Evolutionary conservation across 257 asterid genomes (phyloP).

Genomic region (Solanum commersonii): DNA sequence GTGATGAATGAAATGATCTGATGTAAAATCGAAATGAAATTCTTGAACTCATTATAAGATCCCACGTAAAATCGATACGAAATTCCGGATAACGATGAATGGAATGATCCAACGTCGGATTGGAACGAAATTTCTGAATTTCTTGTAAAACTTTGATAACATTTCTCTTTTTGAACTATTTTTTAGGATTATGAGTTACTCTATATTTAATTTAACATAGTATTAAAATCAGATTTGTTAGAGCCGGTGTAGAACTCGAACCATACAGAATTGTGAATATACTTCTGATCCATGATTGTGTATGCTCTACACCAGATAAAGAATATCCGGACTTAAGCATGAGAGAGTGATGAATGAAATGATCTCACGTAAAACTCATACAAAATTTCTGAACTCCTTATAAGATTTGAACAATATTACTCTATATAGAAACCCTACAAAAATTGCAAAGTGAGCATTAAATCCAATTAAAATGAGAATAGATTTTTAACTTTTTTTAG

Average conservation of each 20-base stretch:
- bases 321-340: too few species aligned
- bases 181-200: neutral
- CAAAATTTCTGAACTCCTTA: too few species aligned
- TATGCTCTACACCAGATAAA: too few species aligned
- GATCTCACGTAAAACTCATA: too few species aligned
- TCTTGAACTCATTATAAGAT: neutral
- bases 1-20: neutral
- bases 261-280: too few species aligned
- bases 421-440: neutral
- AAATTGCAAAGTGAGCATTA: neutral
- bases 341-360: neutral
- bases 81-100: neutral
- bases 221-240: too few species aligned
- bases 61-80: neutral
- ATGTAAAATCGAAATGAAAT: neutral
- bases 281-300: neutral
- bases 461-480: neutral
- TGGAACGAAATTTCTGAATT: neutral
- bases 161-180: too few species aligned
- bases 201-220: neutral
- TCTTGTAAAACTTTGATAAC: neutral
- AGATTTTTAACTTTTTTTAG: neutral
- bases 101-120: neutral
- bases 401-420: neutral
- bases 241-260: too few species aligned